These are phyloP conservation scores for Trametes elegans DNA, from an alignment of 768 basidiomycete genomes.

Conservation along the genomic window DNA sequence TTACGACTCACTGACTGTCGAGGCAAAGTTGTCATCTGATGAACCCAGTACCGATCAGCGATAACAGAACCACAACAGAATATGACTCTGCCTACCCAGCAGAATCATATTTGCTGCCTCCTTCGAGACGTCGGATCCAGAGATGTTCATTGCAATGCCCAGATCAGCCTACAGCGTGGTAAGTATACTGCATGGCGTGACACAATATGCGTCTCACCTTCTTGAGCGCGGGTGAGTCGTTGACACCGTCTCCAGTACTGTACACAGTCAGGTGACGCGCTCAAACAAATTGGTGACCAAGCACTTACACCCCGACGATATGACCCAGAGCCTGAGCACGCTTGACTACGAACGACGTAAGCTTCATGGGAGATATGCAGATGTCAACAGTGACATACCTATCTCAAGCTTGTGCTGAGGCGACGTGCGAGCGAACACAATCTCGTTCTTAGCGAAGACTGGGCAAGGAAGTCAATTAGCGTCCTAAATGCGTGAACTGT, in stretches of 20 bases:
- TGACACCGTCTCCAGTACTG: constrained; percentile 65
- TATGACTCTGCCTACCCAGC: constrained; percentile 39
- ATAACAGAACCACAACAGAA: not conserved
- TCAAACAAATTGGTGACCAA: not conserved
- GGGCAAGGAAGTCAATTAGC: not conserved
- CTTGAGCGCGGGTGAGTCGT: constrained; percentile 70
- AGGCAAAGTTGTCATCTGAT: constrained; percentile 69
- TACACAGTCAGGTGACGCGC: not conserved
- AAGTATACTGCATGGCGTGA: not conserved
- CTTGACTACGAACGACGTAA: constrained; percentile 44
- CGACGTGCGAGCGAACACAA: constrained; percentile 70
- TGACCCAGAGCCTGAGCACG: constrained; percentile 69
- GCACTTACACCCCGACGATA: constrained; percentile 65
- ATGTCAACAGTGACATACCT: constrained; percentile 33
- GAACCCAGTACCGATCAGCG: not conserved
- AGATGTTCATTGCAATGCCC: constrained; percentile 75
- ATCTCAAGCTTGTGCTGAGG: constrained; percentile 75
- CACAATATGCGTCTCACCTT: constrained; percentile 35
- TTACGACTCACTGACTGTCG: constrained; percentile 57
- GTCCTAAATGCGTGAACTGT: not conserved
- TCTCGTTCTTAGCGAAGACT: constrained; percentile 69
- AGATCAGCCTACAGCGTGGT: constrained; percentile 48
- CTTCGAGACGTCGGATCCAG: constrained; percentile 71
- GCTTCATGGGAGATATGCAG: too few relatives aligned
- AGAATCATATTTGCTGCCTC: constrained; percentile 77